A percentile compares a stretch with the other conserved stretches of the same genome.
phyloP scores from a whole-genome alignment of 352 stramenopile species.

The Phytophthora quininea region DNA sequence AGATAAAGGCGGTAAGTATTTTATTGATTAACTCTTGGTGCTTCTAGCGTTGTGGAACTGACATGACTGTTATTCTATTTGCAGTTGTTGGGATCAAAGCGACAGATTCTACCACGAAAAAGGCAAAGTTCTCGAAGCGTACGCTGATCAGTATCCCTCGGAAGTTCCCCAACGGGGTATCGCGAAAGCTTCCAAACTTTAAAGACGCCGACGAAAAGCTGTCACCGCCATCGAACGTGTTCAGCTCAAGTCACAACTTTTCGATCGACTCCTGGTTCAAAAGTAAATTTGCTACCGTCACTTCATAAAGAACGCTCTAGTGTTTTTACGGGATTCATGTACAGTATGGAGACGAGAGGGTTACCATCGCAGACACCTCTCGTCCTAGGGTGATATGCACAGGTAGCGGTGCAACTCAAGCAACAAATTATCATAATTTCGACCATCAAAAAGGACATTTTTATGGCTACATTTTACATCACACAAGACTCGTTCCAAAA shows the following conservation, averaged over 20 bases:
- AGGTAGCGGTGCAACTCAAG: too few species aligned
- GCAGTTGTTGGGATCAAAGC: neutral
- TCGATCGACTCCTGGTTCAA: slow-evolving; percentile 44
- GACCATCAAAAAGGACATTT: too few species aligned
- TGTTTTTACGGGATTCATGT: neutral
- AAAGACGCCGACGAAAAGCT: slow-evolving; percentile 10
- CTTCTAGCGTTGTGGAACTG: neutral
- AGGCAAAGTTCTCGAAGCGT: slow-evolving; percentile 15
- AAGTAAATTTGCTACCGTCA: slow-evolving; percentile 25
- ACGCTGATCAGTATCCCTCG: slow-evolving; percentile 29
- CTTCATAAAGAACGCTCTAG: slow-evolving; percentile 6
- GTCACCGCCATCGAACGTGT: slow-evolving; percentile 21
- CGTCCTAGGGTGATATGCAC: too few species aligned
- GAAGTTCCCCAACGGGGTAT: slow-evolving; percentile 17
- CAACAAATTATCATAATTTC: too few species aligned
- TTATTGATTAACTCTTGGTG: neutral
- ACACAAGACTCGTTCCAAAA: too few species aligned
- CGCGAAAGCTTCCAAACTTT: neutral
- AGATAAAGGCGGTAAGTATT: slow-evolving; percentile 31
- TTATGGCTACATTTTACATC: too few species aligned
- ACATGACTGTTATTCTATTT: neutral
- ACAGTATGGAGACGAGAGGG: neutral
- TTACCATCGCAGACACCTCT: neutral
- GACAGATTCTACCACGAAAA: slow-evolving; percentile 4
- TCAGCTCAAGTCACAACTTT: slow-evolving; percentile 50